Evolutionary conservation across 805 yeast species (phyloP).

Genomic region (Isabelozyma heimii): DNA sequence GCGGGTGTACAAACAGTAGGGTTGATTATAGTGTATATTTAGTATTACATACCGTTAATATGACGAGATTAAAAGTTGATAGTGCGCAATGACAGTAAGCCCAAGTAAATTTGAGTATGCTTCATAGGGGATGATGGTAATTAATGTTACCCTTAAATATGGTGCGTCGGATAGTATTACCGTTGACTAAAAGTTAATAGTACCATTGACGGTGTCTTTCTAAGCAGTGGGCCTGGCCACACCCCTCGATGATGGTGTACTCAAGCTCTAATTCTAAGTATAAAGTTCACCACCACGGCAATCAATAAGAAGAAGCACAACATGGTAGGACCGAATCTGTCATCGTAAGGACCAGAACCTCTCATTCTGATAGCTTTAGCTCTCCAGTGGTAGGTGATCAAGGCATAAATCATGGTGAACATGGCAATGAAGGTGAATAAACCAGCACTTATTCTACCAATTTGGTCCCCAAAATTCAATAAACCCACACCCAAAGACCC

Average conservation of each 20-base stretch:
- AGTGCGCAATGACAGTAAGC: not conserved
- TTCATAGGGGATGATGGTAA: too few relatives aligned
- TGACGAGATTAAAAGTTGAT: not conserved
- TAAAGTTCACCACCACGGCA: conserved; percentile 91
- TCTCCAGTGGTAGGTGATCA: conserved; percentile 98
- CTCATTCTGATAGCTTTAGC: conserved; percentile 97
- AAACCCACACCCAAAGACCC: conserved; percentile 97
- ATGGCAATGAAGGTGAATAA: conserved; percentile 93
- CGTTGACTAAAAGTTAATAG: too few relatives aligned
- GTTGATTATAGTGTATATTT: not conserved
- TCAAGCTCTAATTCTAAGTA: conserved; percentile 69
- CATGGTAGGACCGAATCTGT: conserved; percentile 97
- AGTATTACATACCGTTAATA: not conserved
- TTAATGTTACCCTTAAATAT: too few relatives aligned
- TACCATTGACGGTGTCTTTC: too few relatives aligned
- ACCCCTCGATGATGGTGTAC: not conserved
- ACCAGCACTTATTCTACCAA: conserved; percentile 91
- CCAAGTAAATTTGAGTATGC: too few relatives aligned
- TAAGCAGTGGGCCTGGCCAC: not conserved
- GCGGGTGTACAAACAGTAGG: conserved; percentile 9
- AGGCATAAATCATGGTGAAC: conserved; percentile 96
- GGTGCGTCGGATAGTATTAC: too few relatives aligned
- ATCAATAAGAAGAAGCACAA: conserved; percentile 88
- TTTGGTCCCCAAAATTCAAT: conserved; percentile 91
- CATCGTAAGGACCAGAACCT: conserved; percentile 99